Conservation (phyloP, 441 rosid species). For the Erysimum pusillum region DNA sequence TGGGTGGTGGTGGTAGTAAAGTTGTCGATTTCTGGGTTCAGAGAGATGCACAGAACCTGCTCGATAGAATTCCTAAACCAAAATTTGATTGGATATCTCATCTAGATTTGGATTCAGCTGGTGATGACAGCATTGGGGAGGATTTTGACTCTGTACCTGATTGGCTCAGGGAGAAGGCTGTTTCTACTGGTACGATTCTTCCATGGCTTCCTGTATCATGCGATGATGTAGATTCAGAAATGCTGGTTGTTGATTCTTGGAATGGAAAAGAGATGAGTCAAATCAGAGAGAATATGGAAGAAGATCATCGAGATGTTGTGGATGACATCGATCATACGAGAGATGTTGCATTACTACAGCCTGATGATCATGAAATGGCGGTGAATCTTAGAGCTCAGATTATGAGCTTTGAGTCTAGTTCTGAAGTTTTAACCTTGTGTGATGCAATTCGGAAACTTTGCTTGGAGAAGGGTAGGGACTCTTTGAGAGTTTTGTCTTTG, state of each 20-base stretch:
- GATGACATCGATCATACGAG: constrained; percentile 41
- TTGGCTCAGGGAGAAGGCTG: constrained; percentile 59
- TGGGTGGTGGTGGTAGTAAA: constrained; percentile 37
- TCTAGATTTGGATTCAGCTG: constrained; percentile 55
- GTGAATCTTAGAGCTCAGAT: constrained; percentile 52
- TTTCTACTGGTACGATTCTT: constrained; percentile 45
- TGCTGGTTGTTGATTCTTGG: constrained; percentile 45
- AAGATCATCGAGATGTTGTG: constrained; percentile 41
- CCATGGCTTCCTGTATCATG: constrained; percentile 74
- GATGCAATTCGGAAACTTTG: constrained; percentile 64
- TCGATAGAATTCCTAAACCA: constrained; percentile 62
- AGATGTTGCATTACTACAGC: constrained; percentile 43
- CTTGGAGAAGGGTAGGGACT: constrained; percentile 54
- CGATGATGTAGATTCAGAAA: constrained; percentile 50
- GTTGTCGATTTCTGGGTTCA: constrained; percentile 72
- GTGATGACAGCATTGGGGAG: constrained; percentile 42
- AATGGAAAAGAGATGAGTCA: constrained; percentile 45
- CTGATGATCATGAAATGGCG: constrained; percentile 55
- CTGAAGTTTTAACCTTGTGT: constrained; percentile 54
- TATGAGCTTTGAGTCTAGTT: constrained; percentile 57
- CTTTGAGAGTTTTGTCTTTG: constrained; percentile 57
- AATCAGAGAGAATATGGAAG: constrained; percentile 49
- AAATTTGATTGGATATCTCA: constrained; percentile 52
- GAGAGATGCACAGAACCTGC: constrained; percentile 74
- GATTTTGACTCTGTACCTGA: constrained; percentile 67